These are phyloP conservation scores for Dactylonectria estremocensis DNA, from an alignment of 2,329 filamentous ascomycete species.

Conservation along the genomic window DNA sequence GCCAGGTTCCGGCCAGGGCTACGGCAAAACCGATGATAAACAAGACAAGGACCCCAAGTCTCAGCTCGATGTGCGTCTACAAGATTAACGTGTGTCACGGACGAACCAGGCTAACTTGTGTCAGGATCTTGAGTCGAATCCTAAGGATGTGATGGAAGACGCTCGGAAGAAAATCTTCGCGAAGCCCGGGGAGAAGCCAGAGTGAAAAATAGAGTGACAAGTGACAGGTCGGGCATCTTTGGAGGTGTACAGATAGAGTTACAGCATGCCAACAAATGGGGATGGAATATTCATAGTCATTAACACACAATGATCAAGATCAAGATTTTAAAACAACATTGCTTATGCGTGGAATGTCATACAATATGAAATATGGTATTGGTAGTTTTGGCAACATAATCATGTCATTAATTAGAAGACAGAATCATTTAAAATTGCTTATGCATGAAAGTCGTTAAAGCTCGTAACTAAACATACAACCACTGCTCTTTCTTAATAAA, in stretches of 20 bases:
- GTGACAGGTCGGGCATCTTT: background rate
- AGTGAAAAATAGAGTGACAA: background rate
- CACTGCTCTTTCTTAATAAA: background rate
- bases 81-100: background rate
- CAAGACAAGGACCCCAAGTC: slow-evolving; percentile 60
- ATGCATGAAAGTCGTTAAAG: slow-evolving; percentile 43
- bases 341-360: too few relatives aligned
- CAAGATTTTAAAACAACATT: too few relatives aligned
- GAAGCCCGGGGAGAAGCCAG: slow-evolving; percentile 58
- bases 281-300: too few relatives aligned
- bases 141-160: slow-evolving; percentile 74
- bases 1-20: slow-evolving; percentile 71
- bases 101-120: slow-evolving; percentile 14
- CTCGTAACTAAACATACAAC: slow-evolving; percentile 35
- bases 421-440: slow-evolving; percentile 37
- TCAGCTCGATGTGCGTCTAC: slow-evolving; percentile 62
- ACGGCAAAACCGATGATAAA: slow-evolving; percentile 51
- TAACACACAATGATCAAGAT: too few relatives aligned
- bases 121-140: slow-evolving; percentile 75
- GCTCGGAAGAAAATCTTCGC: slow-evolving; percentile 72
- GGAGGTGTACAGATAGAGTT: background rate
- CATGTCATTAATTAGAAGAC: slow-evolving; percentile 31
- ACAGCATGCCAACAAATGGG: background rate
- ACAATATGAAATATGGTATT: too few relatives aligned
- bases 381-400: too few relatives aligned